These are phyloP conservation scores for Exsudoporus frostii DNA, from an alignment of 768 basidiomycete genomes.

Conservation along the genomic window DNA sequence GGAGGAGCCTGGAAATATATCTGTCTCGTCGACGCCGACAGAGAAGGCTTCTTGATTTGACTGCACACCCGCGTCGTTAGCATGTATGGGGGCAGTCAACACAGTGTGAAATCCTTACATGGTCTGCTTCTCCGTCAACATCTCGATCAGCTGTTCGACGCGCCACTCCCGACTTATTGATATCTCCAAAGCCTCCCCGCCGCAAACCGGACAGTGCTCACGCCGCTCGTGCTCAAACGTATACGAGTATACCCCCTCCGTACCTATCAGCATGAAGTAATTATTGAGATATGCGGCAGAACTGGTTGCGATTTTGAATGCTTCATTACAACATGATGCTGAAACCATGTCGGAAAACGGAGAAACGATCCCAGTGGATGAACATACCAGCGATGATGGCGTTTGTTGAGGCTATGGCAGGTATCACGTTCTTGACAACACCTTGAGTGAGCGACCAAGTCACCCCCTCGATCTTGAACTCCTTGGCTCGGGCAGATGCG, in stretches of 20 bases:
- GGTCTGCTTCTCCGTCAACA: constrained; percentile 82
- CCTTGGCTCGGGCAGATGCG: constrained; percentile 79
- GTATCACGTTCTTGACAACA: constrained; percentile 99
- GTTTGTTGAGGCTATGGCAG: constrained; percentile 97
- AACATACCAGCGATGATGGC: constrained; percentile 89
- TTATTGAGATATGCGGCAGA: constrained; percentile 94
- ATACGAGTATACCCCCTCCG: constrained; percentile 93
- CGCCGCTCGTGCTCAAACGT: constrained; percentile 95
- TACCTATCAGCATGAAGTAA: constrained; percentile 98
- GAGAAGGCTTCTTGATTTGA: constrained; percentile 94
- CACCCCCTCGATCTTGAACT: constrained; percentile 97
- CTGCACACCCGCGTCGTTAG: constrained; percentile 41
- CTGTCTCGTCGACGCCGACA: constrained; percentile 70
- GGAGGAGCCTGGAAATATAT: constrained; percentile 95
- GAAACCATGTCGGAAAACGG: constrained; percentile 4
- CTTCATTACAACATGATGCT: constrained; percentile 98
- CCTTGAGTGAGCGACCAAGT: constrained; percentile 98
- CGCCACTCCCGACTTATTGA: constrained; percentile 68
- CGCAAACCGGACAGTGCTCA: constrained; percentile 94
- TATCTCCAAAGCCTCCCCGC: constrained; percentile 81
- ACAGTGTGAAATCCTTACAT: constrained; percentile 55
- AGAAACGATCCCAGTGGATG: not conserved
- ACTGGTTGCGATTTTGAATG: constrained; percentile 96
- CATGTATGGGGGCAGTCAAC: not conserved
- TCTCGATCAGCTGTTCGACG: constrained; percentile 85